Base-by-base conservation (phyloP, 2,329 filamentous ascomycete genomes). In the Fonsecaea pugnacius region DNA sequence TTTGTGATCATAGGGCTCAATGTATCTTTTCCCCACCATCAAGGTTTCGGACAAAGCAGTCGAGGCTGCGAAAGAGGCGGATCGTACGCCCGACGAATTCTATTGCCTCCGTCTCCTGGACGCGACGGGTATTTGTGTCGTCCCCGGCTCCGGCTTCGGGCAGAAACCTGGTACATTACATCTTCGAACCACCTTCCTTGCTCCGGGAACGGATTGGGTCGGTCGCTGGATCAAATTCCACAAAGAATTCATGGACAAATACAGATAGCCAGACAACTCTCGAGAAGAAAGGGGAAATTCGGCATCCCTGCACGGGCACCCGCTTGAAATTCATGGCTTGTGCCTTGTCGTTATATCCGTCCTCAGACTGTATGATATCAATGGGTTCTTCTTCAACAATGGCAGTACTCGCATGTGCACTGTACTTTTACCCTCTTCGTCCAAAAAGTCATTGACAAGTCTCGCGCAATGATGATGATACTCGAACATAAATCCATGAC, bases 1-100 rank as follows among this genome's bases (percentile, higher is more conserved):
- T 53, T 46, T 65, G 18, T 40, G 12, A 16, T 10, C n/a, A 16
- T 30, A 96, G 85, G 95, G 95, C 66, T 89, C 91, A 76, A 99
- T 99, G 95, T 99, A 99, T 82, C 90, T 99, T 73, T 99, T 98
- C 87, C 95, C 95, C 27, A 95, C 91, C 72, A 96, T 99, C 79
- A 87, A 83, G 36, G 83, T 99, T 27, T 87, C 95, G 1, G 72
- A 79, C 27, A 91, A 91, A 79, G 95, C 92, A 46, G 79, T 89
- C 67, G 88, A 89, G 69, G 91, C 91, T 16, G 95, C 95, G 38
- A 78, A 83, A 73, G 80, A 88, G 67, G 91, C 92, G 76, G 87
- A 87, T 72, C 90, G 90, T 74, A 82, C 84, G 12, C 80, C 94
- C 1, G 95, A 99, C 73, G 94, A 98, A 78, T 96, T 96, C 81